Conservation (phyloP, 306 rosid species). For the Styphnolobium japonicum region DNA sequence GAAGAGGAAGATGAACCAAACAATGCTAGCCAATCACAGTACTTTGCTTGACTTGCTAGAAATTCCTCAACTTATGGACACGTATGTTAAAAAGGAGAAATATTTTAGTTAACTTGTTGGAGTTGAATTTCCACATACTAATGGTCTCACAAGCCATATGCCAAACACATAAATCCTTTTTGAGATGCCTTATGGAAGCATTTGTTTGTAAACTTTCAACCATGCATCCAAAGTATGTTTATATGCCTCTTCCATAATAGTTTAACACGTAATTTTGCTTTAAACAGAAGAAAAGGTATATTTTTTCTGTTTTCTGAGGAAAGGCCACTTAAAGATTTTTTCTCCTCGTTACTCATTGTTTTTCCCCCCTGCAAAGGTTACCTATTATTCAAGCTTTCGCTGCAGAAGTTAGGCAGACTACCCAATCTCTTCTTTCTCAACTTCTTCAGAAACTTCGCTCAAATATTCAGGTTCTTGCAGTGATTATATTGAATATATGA, state of each 20-base stretch:
- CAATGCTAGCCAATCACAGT: constrained; percentile 88
- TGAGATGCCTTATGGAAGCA: constrained; percentile 60
- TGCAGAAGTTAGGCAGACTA: constrained; percentile 83
- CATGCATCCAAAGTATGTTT: constrained; percentile 89
- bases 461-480: constrained; percentile 77
- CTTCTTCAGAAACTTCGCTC: constrained; percentile 98
- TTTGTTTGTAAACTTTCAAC: constrained; percentile 88
- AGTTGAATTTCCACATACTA: background rate
- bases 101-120: background rate
- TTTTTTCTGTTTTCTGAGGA: background rate
- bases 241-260: background rate
- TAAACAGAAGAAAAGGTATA: background rate
- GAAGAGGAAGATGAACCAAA: constrained; percentile 96
- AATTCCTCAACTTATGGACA: constrained; percentile 96
- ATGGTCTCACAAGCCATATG: background rate
- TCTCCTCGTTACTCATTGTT: background rate
- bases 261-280: constrained; percentile 10
- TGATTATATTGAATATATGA: constrained; percentile 6
- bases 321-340: constrained; percentile 10
- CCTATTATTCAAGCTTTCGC: constrained; percentile 85
- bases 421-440: constrained; percentile 95
- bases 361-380: constrained; percentile 41
- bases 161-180: background rate
- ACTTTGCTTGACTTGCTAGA: constrained; percentile 96
- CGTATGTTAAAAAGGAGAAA: constrained; percentile 47